These are phyloP conservation scores for Encephalitozoon romaleae DNA, from an alignment of 371 early-diverging fungal species.

Conservation along the genomic window DNA sequence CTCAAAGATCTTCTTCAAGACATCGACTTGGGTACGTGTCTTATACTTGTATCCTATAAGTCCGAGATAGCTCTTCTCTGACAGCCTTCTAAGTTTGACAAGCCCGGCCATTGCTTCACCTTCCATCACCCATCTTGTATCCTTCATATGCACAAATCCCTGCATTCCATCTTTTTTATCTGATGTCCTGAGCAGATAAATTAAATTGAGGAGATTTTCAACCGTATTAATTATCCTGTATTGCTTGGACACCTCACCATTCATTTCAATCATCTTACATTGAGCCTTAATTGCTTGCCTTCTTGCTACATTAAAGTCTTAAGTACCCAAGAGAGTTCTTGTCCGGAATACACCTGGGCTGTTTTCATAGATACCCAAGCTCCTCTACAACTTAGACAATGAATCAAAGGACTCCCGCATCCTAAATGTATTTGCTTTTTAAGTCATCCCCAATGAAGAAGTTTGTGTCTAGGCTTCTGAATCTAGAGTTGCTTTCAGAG, in stretches of 20 bases:
- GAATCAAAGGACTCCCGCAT: background rate
- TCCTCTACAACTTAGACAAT: background rate
- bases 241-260: background rate
- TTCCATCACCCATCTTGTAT: background rate
- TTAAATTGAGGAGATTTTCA: background rate
- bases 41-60: background rate
- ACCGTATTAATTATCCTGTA: background rate
- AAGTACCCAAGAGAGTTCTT: too few relatives aligned
- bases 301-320: background rate
- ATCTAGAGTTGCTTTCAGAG: slow-evolving; percentile 61
- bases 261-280: too few relatives aligned
- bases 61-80: background rate
- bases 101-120: background rate
- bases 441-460: slow-evolving; percentile 1
- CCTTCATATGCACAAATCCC: background rate
- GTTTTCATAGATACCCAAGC: background rate
- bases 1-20: slow-evolving; percentile 43
- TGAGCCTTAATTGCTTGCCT: background rate
- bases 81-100: background rate
- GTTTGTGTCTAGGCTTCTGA: background rate
- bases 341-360: background rate
- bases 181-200: background rate
- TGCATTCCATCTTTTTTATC: background rate
- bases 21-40: slow-evolving; percentile 33
- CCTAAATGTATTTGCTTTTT: background rate